phyloP scores from a whole-genome alignment of 257 asterid species.

The Solanum ossicruentum region DNA sequence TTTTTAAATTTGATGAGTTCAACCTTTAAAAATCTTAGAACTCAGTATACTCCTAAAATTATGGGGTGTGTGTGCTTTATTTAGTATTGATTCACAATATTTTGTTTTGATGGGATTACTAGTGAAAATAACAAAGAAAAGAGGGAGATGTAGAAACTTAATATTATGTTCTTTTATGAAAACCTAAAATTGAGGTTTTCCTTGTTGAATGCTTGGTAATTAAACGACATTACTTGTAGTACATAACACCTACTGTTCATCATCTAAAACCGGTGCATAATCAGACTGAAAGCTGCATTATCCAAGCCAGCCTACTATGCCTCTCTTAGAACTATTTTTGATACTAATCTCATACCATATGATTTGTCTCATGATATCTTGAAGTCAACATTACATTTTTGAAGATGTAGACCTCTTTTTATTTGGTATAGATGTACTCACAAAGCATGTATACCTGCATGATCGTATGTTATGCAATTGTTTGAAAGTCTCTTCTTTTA shows the following conservation, averaged over 20 bases:
- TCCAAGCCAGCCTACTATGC: neutral
- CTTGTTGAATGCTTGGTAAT: neutral
- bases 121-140: neutral
- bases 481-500: neutral
- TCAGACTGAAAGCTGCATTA: neutral
- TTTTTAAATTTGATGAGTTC: neutral
- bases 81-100: neutral
- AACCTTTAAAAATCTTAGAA: neutral
- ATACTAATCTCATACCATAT: neutral
- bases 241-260: neutral
- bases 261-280: neutral
- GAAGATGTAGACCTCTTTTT: neutral
- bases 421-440: neutral
- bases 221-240: neutral
- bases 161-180: neutral
- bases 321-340: neutral
- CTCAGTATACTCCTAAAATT: neutral
- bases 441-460: neutral
- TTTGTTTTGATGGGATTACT: neutral
- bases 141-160: neutral
- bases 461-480: neutral
- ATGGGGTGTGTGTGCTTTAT: neutral
- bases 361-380: neutral
- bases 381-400: neutral
- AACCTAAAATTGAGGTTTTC: neutral